A percentile compares a stretch with the other conserved stretches of the same genome.
Evolutionary conservation across 139 green algal species (phyloP).

Genomic region (Nannochloris sp.): DNA sequence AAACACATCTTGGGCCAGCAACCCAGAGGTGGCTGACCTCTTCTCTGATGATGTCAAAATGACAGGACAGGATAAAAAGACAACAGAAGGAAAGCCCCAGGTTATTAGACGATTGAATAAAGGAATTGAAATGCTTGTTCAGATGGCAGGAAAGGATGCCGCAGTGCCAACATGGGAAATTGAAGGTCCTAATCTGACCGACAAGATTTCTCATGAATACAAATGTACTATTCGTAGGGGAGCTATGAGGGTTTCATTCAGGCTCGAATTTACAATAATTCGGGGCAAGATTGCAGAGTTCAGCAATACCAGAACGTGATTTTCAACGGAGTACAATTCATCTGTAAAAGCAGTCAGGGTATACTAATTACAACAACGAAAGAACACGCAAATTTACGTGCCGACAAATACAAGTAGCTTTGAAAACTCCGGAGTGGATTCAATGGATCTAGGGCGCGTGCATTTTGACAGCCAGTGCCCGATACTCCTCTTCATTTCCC

Average conservation of each 20-base stretch:
- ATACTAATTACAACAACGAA: background rate
- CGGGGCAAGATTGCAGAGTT: constrained; percentile 12
- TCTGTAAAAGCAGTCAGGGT: background rate
- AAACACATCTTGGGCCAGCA: constrained; percentile 16
- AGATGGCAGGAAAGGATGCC: constrained; percentile 17
- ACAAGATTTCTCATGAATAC: background rate
- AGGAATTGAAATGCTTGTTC: constrained; percentile 22
- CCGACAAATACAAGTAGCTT: no score
- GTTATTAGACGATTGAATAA: constrained; percentile 25
- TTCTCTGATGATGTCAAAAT: constrained; percentile 22
- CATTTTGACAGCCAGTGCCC: constrained; percentile 37
- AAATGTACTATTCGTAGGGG: constrained; percentile 9
- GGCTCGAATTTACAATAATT: constrained; percentile 13
- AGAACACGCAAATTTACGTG: background rate
- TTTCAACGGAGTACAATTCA: no score
- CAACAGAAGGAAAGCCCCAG: constrained; percentile 15
- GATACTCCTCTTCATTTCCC: constrained; percentile 51
- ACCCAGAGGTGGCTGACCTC: constrained; percentile 9
- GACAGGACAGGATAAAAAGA: constrained; percentile 27
- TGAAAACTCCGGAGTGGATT: no score
- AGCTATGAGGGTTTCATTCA: constrained; percentile 12
- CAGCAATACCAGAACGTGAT: constrained; percentile 9
- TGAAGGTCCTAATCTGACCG: background rate
- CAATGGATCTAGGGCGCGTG: constrained; percentile 10
- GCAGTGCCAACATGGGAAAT: constrained; percentile 15